Percentiles rank a stretch among this genome's conserved stretches.
These are phyloP conservation scores for Hortiboletus campestris DNA, from an alignment of 768 basidiomycete species.

Conservation along the genomic window DNA sequence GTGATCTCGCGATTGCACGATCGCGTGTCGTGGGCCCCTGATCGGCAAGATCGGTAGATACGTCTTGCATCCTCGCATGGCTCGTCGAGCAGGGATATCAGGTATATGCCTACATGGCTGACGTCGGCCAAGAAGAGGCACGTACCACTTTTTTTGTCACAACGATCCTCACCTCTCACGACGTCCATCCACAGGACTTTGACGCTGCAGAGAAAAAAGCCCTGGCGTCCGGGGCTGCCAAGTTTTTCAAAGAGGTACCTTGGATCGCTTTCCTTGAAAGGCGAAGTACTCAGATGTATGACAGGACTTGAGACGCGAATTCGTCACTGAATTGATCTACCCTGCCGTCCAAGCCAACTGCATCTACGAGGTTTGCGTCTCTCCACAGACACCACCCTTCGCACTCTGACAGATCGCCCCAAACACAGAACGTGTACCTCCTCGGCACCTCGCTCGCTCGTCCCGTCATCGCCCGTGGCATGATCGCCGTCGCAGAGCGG, in stretches of 20 bases:
- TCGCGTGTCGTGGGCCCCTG: background rate
- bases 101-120: slow-evolving; percentile 95
- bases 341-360: slow-evolving; percentile 98
- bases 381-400: background rate
- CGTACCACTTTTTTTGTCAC: slow-evolving; percentile 2
- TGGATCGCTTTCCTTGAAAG: too few species aligned
- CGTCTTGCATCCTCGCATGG: slow-evolving; percentile 99
- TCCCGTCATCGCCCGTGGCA: slow-evolving; percentile 97
- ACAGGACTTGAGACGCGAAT: slow-evolving; percentile 92
- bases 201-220: slow-evolving; percentile 90
- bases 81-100: slow-evolving; percentile 98
- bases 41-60: slow-evolving; percentile 51
- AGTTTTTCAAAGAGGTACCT: slow-evolving; percentile 92
- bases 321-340: slow-evolving; percentile 94
- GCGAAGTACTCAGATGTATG: background rate
- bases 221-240: slow-evolving; percentile 87
- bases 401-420: background rate
- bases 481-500: slow-evolving; percentile 88
- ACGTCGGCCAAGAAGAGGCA: slow-evolving; percentile 90
- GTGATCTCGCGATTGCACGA: background rate
- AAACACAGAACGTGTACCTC: slow-evolving; percentile 84
- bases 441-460: slow-evolving; percentile 97
- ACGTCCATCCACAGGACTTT: slow-evolving; percentile 66
- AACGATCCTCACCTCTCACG: background rate
- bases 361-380: slow-evolving; percentile 83